A percentile compares a stretch with the other conserved stretches of the same genome.
These are phyloP conservation scores for Symbiodinium natans DNA, from an alignment of 73 alveolate genomes.

Conservation along the genomic window DNA sequence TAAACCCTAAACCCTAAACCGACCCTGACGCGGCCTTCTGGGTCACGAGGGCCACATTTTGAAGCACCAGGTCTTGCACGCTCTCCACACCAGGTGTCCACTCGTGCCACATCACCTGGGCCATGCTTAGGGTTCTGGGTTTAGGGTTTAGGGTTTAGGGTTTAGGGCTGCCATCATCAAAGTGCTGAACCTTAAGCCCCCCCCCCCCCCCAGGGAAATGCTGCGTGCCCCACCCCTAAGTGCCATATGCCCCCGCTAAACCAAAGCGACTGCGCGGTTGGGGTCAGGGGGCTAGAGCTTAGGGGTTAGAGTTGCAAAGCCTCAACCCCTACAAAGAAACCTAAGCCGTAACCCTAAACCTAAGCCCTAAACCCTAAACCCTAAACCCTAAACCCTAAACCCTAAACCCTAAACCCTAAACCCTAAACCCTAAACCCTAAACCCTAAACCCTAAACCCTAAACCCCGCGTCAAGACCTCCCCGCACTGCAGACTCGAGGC, in stretches of 20 bases:
- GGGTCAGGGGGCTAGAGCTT: background rate
- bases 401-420: background rate
- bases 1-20: too few species aligned
- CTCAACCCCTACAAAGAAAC: background rate
- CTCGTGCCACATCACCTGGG: constrained; percentile 83
- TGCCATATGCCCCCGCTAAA: too few species aligned
- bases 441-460: too few species aligned
- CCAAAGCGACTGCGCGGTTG: too few species aligned
- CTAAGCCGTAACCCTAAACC: background rate
- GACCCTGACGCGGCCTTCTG: constrained; percentile 34
- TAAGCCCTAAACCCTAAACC: background rate
- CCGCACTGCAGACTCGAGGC: too few species aligned
- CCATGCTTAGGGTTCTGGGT: background rate
- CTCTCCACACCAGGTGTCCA: constrained; percentile 94
- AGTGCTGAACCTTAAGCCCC: background rate
- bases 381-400: background rate
- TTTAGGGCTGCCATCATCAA: too few species aligned
- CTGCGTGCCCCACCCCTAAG: too few species aligned
- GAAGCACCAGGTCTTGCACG: constrained; percentile 92
- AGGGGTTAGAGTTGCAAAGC: background rate
- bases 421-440: background rate
- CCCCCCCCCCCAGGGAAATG: too few species aligned
- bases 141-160: too few species aligned
- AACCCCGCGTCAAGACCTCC: too few species aligned
- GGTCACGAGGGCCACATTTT: constrained; percentile 93